These are phyloP conservation scores for Phytophthora tentaculata DNA, from an alignment of 352 stramenopile genomes.

Conservation along the genomic window DNA sequence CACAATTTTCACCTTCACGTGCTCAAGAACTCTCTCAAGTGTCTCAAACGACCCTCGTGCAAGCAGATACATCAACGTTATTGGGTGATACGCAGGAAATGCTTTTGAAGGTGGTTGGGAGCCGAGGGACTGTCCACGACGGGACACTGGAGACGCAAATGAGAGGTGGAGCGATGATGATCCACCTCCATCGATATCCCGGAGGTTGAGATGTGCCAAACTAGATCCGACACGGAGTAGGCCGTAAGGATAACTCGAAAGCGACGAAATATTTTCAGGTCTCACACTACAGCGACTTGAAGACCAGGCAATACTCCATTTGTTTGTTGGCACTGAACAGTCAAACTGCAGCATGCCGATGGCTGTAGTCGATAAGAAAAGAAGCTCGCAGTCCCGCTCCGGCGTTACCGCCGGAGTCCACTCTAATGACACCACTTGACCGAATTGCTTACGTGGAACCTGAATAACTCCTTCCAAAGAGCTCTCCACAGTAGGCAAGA, in stretches of 20 bases:
- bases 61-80: constrained; percentile 77
- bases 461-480: constrained; percentile 60
- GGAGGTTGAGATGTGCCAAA: constrained; percentile 63
- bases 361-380: constrained; percentile 72
- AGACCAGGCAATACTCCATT: constrained; percentile 68
- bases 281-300: constrained; percentile 66
- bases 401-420: constrained; percentile 66
- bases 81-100: constrained; percentile 58
- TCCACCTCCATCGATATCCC: constrained; percentile 45
- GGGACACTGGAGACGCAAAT: constrained; percentile 8
- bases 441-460: constrained; percentile 67
- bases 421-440: constrained; percentile 59
- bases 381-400: constrained; percentile 58
- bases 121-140: constrained; percentile 7
- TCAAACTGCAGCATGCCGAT: constrained; percentile 71
- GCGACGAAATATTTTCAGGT: constrained; percentile 55
- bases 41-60: constrained; percentile 66
- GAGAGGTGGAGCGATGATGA: constrained; percentile 20
- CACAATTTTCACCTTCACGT: constrained; percentile 63
- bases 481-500: constrained; percentile 57
- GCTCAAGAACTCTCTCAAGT: constrained; percentile 58
- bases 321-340: constrained; percentile 37
- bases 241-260: constrained; percentile 59
- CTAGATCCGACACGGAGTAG: constrained; percentile 58
- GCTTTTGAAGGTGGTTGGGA: constrained; percentile 24